These are phyloP conservation scores for Dactylellina drechsleri DNA, from an alignment of 2,329 filamentous ascomycete genomes.

Conservation along the genomic window DNA sequence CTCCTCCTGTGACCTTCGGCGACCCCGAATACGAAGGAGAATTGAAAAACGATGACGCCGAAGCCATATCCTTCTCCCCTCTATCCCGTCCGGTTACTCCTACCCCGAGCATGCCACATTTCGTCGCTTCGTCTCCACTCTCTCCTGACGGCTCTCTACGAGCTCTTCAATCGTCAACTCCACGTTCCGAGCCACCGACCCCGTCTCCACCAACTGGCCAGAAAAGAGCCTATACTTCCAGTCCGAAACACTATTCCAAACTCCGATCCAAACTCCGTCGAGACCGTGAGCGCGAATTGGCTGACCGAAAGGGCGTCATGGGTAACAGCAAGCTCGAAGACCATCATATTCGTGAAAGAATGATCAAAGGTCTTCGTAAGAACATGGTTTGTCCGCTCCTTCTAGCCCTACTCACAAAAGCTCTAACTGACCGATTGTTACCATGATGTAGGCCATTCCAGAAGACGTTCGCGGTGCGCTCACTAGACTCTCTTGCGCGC, in stretches of 20 bases:
- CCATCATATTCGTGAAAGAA: slow-evolving; percentile 18
- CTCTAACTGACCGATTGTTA: background rate
- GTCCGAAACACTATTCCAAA: slow-evolving; percentile 30
- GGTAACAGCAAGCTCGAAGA: slow-evolving; percentile 20
- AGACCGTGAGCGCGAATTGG: slow-evolving; percentile 36
- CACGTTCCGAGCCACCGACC: background rate
- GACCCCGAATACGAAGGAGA: slow-evolving; percentile 9
- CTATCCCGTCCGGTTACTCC: slow-evolving; percentile 13
- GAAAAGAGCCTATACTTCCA: slow-evolving; percentile 27
- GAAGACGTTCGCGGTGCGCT: slow-evolving; percentile 5
- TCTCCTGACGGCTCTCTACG: slow-evolving; percentile 20
- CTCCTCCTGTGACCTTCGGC: background rate
- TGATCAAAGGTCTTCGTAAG: slow-evolving; percentile 19
- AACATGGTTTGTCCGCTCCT: slow-evolving; percentile 11
- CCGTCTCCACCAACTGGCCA: slow-evolving; percentile 7
- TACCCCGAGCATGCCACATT: background rate
- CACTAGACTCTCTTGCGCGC: background rate
- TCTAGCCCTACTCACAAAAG: background rate
- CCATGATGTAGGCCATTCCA: slow-evolving; percentile 11
- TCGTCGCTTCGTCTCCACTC: slow-evolving; percentile 13
- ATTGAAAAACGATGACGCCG: background rate
- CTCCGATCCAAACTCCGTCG: slow-evolving; percentile 43
- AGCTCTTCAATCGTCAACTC: slow-evolving; percentile 16
- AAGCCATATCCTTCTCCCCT: background rate
- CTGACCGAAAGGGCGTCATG: slow-evolving; percentile 17